phyloP scores from a whole-genome alignment of 306 rosid species.

The Lathyrus sativus region DNA sequence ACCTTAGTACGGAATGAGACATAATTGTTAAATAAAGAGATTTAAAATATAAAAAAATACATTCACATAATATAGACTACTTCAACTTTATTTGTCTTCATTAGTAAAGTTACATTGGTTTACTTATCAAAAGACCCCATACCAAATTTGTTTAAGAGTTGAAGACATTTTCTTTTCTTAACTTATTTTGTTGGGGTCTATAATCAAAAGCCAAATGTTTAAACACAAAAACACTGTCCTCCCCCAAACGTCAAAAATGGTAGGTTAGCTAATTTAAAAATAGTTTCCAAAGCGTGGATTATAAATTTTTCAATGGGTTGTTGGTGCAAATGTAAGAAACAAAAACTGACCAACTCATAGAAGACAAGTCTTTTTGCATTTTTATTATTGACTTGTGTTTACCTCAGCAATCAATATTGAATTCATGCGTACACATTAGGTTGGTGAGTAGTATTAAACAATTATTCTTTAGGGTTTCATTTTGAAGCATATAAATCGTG shows the following conservation, averaged over 20 bases:
- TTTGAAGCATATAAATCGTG: slow-evolving; percentile 5
- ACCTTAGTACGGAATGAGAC: too few relatives aligned
- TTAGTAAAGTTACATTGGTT: too few relatives aligned
- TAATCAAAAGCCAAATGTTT: neutral
- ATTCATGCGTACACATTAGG: slow-evolving; percentile 15
- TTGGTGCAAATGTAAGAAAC: slow-evolving; percentile 41
- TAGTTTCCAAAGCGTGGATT: slow-evolving; percentile 18
- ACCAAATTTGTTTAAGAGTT: too few relatives aligned
- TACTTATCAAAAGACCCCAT: too few relatives aligned
- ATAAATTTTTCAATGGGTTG: slow-evolving; percentile 37
- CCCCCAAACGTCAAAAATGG: neutral
- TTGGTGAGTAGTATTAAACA: slow-evolving; percentile 36
- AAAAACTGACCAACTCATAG: slow-evolving; percentile 24
- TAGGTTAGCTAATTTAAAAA: slow-evolving; percentile 16
- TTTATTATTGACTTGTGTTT: slow-evolving; percentile 35
- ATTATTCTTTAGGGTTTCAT: neutral
- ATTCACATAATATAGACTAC: too few relatives aligned
- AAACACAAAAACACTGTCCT: neutral
- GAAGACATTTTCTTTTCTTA: neutral
- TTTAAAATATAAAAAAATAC: too few relatives aligned
- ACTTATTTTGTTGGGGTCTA: neutral
- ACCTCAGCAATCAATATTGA: slow-evolving; percentile 43
- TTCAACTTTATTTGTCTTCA: too few relatives aligned
- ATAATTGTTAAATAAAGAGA: too few relatives aligned
- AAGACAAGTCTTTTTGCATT: slow-evolving; percentile 31